A percentile compares a stretch with the other conserved stretches of the same genome.
Conservation (phyloP, 2,329 filamentous ascomycete species). For the Verticillium nubilum region DNA sequence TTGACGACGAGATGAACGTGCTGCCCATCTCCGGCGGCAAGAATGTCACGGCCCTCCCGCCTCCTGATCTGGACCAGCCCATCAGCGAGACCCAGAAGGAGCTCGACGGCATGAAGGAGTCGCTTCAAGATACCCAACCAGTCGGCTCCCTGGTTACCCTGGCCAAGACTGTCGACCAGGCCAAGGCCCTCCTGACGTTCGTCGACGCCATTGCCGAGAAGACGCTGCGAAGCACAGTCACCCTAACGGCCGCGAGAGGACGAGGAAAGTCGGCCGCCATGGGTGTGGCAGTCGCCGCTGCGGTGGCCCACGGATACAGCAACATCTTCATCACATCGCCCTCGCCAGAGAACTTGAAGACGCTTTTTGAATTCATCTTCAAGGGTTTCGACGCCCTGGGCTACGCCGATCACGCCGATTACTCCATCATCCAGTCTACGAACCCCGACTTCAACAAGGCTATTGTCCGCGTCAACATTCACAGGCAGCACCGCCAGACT, state of each 20-base stretch:
- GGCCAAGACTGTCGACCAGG: slow-evolving; percentile 89
- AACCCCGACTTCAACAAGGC: slow-evolving; percentile 99
- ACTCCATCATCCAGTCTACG: slow-evolving; percentile 96
- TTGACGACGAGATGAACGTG: slow-evolving; percentile 97
- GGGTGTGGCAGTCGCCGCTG: slow-evolving; percentile 89
- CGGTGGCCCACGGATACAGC: slow-evolving; percentile 92
- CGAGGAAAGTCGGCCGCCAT: slow-evolving; percentile 95
- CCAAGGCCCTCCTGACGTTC: slow-evolving; percentile 93
- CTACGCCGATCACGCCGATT: slow-evolving; percentile 93
- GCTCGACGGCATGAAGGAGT: slow-evolving; percentile 81
- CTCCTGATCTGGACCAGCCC: slow-evolving; percentile 67
- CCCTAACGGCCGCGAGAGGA: slow-evolving; percentile 87
- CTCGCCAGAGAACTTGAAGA: slow-evolving; percentile 97
- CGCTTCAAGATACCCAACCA: slow-evolving; percentile 76
- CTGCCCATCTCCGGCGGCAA: slow-evolving; percentile 95
- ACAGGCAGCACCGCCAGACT: slow-evolving; percentile 90
- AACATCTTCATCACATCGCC: slow-evolving; percentile 99
- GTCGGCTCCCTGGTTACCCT: slow-evolving; percentile 79
- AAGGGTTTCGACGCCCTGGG: slow-evolving; percentile 94
- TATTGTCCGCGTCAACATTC: slow-evolving; percentile 93
- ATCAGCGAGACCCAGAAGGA: slow-evolving; percentile 68
- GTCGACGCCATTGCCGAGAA: slow-evolving; percentile 96
- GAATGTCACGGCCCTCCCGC: slow-evolving; percentile 75
- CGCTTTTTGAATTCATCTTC: slow-evolving; percentile 96
- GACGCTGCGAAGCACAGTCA: slow-evolving; percentile 87